Conservation (phyloP, 768 basidiomycete genomes). For the Mycena maculata region DNA sequence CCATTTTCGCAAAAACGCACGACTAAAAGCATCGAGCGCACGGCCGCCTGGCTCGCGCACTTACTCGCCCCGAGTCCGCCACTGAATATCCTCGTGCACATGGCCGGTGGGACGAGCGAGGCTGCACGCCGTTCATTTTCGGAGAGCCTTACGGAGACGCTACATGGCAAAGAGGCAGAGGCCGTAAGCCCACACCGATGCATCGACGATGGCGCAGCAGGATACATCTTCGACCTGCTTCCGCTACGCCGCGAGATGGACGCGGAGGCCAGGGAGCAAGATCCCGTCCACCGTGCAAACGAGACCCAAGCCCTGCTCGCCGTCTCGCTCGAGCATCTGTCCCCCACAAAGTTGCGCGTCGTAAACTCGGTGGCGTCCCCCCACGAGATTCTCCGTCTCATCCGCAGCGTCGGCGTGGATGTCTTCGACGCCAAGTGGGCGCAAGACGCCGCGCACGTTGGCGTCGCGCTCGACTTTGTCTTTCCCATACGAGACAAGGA, state of each 20-base stretch:
- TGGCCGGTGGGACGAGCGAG: slow-evolving; percentile 69
- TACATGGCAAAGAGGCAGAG: slow-evolving; percentile 67
- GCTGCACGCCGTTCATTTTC: slow-evolving; percentile 76
- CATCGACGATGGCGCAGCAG: slow-evolving; percentile 76
- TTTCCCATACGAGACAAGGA: slow-evolving; percentile 64
- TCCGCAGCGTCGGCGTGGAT: slow-evolving; percentile 76
- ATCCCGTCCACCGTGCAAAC: slow-evolving; percentile 7
- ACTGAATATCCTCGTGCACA: slow-evolving; percentile 72
- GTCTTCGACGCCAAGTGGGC: slow-evolving; percentile 83
- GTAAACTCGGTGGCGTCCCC: slow-evolving; percentile 69
- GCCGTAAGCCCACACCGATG: slow-evolving; percentile 60
- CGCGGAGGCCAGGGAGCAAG: slow-evolving; percentile 30
- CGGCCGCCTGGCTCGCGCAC: slow-evolving; percentile 69
- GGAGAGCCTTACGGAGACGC: slow-evolving; percentile 62
- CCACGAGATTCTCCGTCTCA: slow-evolving; percentile 78
- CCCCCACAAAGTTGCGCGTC: slow-evolving; percentile 70
- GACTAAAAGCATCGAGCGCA: slow-evolving; percentile 80
- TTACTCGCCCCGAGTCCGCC: slow-evolving; percentile 54
- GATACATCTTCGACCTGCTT: slow-evolving; percentile 79
- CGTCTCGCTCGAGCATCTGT: slow-evolving; percentile 69
- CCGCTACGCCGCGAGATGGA: slow-evolving; percentile 53
- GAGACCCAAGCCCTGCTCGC: slow-evolving; percentile 57
- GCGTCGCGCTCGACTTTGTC: slow-evolving; percentile 81
- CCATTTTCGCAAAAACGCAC: slow-evolving; percentile 83
- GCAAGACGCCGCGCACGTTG: slow-evolving; percentile 71